Percentiles rank a stretch among this genome's conserved stretches.
Conservation (phyloP, 1,139 yeast species). For the Pichia sp. region DNA sequence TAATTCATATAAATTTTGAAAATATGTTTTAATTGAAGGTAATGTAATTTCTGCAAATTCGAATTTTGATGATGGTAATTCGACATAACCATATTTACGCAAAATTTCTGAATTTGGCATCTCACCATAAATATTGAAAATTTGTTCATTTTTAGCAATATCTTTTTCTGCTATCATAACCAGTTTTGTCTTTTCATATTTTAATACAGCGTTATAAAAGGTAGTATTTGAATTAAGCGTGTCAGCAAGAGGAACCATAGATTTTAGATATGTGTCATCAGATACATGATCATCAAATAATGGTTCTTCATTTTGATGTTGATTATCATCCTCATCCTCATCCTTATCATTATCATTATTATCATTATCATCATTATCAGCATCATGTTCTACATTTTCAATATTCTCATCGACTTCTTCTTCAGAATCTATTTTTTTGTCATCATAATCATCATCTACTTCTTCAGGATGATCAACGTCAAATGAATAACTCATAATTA, state of each 20-base stretch:
- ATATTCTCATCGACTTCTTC: slow-evolving; percentile 28
- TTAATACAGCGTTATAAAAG: slow-evolving; percentile 68
- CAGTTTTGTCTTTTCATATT: slow-evolving; percentile 39
- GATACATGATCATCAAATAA: slow-evolving; percentile 18
- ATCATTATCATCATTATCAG: slow-evolving; percentile 15
- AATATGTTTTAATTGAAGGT: slow-evolving; percentile 33
- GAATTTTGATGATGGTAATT: slow-evolving; percentile 61
- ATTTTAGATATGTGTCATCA: slow-evolving; percentile 50
- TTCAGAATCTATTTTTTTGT: slow-evolving; percentile 6
- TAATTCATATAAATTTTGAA: slow-evolving; percentile 26
- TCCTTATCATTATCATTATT: slow-evolving; percentile 14
- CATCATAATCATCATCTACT: slow-evolving; percentile 25
- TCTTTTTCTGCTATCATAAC: slow-evolving; percentile 64
- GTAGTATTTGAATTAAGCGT: slow-evolving; percentile 80
- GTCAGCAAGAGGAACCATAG: slow-evolving; percentile 93
- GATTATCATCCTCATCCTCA: slow-evolving; percentile 11
- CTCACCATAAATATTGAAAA: slow-evolving; percentile 85
- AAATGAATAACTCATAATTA: slow-evolving; percentile 63
- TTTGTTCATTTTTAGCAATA: slow-evolving; percentile 62
- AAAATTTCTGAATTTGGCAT: slow-evolving; percentile 83
- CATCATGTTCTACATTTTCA: slow-evolving; percentile 20
- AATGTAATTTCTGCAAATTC: slow-evolving; percentile 78
- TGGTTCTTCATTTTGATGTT: slow-evolving; percentile 11
- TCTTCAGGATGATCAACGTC: slow-evolving; percentile 46
- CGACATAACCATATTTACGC: slow-evolving; percentile 89